Base-by-base conservation (phyloP, 495 filamentous ascomycete species). In the Parathielavia hyrcaniae region DNA sequence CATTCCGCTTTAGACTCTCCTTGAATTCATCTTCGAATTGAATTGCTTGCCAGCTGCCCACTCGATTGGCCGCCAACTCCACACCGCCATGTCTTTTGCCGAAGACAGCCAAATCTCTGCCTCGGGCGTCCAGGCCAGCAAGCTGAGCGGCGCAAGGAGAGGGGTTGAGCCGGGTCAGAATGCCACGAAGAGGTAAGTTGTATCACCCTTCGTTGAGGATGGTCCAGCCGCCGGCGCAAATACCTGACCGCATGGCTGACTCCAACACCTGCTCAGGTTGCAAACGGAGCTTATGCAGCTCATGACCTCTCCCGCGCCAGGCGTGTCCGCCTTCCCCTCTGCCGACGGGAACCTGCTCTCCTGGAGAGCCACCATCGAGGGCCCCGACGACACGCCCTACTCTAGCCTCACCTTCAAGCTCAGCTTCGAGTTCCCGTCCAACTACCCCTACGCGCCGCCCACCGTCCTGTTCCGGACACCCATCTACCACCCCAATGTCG, bases 261-360 rank as follows among this genome's bases (percentile, higher is more conserved):
- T 54, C 20, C 4, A n/a, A 22, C 14, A 6, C 23, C 13, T n/a
- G 26, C 3, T 6, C 71, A 97, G 92, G 61, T 80, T 99, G 58
- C 93, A 99, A 74, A 89, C 90, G 41, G 93, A 99, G 72, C 79
- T 99, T 53, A 97, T 97, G 91, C 86, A 92, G 73, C 79, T 99
- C 40, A 99, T 99, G 93, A 88, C 90, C 62, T 90, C 90, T 30
- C 83, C 90, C 9, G 90, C 91, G 3, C 91, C 93, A 54, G 93
- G 93, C 62, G 85, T 97, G 66, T 95, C 91, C 47, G 95, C 95
- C 55, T 99, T 99, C 69, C 93, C 93, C 43, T 86, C 89, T 61
- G 83, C 83, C 32, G 89, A 93, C 65, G 89, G 89, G 69, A 95
- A 96, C 77, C 82, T 99, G 46, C 84, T 90, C 57, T 81, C 81